These are phyloP conservation scores for Penicillium sp. DNA, from an alignment of 2,329 filamentous ascomycete species.

Conservation along the genomic window DNA sequence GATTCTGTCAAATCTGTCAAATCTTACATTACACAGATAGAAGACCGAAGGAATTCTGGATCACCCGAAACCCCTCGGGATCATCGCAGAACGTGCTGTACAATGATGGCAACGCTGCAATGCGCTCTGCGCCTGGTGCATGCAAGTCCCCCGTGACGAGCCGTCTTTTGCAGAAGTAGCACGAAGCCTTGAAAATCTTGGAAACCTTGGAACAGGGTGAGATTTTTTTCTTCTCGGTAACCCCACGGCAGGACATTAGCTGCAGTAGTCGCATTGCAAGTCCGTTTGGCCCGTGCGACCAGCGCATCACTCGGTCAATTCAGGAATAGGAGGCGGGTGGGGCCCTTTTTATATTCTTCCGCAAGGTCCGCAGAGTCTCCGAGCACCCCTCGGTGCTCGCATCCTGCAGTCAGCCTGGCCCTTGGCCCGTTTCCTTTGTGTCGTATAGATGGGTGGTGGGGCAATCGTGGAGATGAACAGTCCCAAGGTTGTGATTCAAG, in stretches of 20 bases:
- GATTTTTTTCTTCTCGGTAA: not conserved
- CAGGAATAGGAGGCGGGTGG: conserved; percentile 26
- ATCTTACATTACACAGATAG: not conserved
- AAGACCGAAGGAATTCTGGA: not conserved
- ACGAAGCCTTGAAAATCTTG: not conserved
- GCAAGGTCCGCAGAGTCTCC: conserved; percentile 12
- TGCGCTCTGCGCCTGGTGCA: conserved; percentile 9
- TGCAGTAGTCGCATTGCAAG: conserved; percentile 7
- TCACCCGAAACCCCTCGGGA: not conserved
- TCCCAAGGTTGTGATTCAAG: not conserved
- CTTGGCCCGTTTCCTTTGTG: not conserved
- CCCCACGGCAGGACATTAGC: not conserved
- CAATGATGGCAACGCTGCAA: conserved; percentile 9
- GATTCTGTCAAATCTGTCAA: not conserved
- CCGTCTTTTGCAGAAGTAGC: not conserved
- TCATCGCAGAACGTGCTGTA: conserved; percentile 2
- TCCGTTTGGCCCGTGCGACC: conserved; percentile 19
- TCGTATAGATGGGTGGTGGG: not conserved
- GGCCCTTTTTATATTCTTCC: conserved; percentile 17
- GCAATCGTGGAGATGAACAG: not conserved
- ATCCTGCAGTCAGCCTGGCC: not conserved
- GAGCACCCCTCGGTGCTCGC: not conserved
- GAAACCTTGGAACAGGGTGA: too few relatives aligned
- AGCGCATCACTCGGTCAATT: conserved; percentile 22
- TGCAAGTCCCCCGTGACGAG: conserved; percentile 13